These are phyloP conservation scores for Cyclotella baltica DNA, from an alignment of 108 stramenopile genomes.

Conservation along the genomic window DNA sequence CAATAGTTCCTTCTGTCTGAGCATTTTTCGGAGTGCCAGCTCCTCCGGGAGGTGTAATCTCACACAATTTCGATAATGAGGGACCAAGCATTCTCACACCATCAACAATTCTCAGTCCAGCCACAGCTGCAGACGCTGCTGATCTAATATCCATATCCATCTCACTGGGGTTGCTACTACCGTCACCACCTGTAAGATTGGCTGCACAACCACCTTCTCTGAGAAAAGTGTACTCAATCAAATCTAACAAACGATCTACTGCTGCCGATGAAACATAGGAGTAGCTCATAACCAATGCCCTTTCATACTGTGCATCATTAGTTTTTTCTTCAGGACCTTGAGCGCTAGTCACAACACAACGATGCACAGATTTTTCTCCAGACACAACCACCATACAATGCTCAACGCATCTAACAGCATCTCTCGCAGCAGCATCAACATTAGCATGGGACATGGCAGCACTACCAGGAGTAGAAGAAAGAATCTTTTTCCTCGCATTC, in stretches of 20 bases:
- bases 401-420: conserved; percentile 88
- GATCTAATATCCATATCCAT: conserved; percentile 61
- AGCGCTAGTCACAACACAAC: conserved; percentile 64
- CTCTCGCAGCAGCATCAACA: conserved; percentile 79
- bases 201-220: conserved; percentile 66
- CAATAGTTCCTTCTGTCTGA: conserved; percentile 56
- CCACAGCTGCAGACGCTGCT: conserved; percentile 80
- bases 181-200: conserved; percentile 30
- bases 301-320: conserved; percentile 62
- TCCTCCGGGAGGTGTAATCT: conserved; percentile 51
- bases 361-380: conserved; percentile 78
- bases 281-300: conserved; percentile 73
- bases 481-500: conserved; percentile 67
- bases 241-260: conserved; percentile 83
- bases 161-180: conserved; percentile 15
- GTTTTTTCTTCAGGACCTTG: conserved; percentile 30
- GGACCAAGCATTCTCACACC: conserved; percentile 91
- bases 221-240: conserved; percentile 87
- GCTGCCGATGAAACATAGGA: conserved; percentile 72
- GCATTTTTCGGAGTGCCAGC: neutral
- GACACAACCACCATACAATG: conserved; percentile 89
- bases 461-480: conserved; percentile 14
- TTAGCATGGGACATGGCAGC: conserved; percentile 37
- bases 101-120: conserved; percentile 85
- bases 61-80: conserved; percentile 86